Evolutionary conservation across 306 rosid genomes (phyloP).

Genomic region (peach (Prunus persica)): Prunus_persica_NCBIv2 NC_034011.1:21968001-21968500

Average conservation of each 20-base stretch:
- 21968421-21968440: not conserved
- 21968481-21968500: not conserved
- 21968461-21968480: not conserved
- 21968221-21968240: not conserved
- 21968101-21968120: not conserved
- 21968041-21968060: slow-evolving; percentile 1
- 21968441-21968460: not conserved
- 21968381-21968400: not conserved
- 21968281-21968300: not conserved
- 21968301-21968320: not conserved
- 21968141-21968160: not conserved
- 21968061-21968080: too few species aligned
- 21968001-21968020: not conserved
- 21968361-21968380: not conserved
- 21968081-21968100: not conserved
- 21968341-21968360: not conserved
- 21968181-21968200: not conserved
- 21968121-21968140: not conserved
- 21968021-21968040: not conserved
- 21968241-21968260: not conserved
- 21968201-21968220: not conserved
- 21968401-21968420: not conserved
- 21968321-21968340: not conserved
- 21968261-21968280: not conserved
- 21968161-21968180: not conserved